A percentile compares a stretch with the other conserved stretches of the same genome.
Conservation (phyloP, 306 rosid genomes). For the Fragaria vesca region DNA sequence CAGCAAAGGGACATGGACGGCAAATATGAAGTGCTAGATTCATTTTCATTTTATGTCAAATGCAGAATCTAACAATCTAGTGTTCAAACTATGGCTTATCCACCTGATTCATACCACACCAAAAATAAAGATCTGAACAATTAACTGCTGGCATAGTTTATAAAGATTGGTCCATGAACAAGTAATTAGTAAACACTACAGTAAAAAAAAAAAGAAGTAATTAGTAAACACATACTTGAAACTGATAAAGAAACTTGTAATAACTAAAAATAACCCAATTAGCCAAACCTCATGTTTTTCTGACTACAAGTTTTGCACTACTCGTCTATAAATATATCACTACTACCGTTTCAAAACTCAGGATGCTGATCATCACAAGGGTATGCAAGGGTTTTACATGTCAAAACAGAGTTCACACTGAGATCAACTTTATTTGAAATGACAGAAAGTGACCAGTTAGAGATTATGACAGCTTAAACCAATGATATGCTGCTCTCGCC, state of each 20-base stretch:
- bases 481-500: conserved; percentile 92
- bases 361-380: conserved; percentile 17
- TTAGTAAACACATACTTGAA: conserved; percentile 9
- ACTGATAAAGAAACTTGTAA: not conserved
- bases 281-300: conserved; percentile 16
- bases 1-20: not conserved
- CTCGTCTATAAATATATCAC: not conserved
- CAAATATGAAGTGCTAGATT: not conserved
- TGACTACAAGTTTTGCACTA: conserved; percentile 12
- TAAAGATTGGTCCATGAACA: not conserved
- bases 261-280: not conserved
- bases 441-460: not conserved
- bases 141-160: not conserved
- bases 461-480: conserved; percentile 42
- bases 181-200: not conserved
- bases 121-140: not conserved
- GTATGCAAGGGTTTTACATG: conserved; percentile 5
- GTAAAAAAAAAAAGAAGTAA: not conserved
- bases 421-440: conserved; percentile 6
- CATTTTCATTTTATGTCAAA: not conserved
- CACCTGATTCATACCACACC: not conserved
- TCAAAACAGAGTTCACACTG: conserved; percentile 10
- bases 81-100: not conserved
- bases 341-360: conserved; percentile 18
- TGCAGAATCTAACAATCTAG: not conserved